Evolutionary conservation across 768 basidiomycete species (phyloP).

Genomic region (Fomitopsis pulvina): DNA sequence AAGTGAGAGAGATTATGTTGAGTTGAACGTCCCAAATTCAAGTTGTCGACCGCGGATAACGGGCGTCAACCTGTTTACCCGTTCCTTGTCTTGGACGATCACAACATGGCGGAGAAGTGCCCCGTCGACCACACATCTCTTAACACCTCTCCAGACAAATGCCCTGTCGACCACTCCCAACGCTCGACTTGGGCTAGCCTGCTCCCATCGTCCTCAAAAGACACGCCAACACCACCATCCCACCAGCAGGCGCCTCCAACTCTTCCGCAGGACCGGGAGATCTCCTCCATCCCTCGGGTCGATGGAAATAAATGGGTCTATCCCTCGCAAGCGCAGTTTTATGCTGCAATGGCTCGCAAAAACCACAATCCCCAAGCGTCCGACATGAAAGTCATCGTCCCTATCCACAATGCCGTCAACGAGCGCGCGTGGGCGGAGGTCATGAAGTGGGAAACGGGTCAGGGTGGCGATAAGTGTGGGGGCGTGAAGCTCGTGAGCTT

Average conservation of each 20-base stretch:
- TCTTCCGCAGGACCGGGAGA: constrained; percentile 70
- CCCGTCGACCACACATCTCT: constrained; percentile 27
- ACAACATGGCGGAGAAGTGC: constrained; percentile 17
- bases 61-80: not conserved
- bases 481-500: constrained; percentile 83
- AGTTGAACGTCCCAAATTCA: too few relatives aligned
- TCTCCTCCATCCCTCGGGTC: constrained; percentile 81
- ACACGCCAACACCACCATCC: constrained; percentile 9
- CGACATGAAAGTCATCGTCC: constrained; percentile 96
- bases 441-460: constrained; percentile 51
- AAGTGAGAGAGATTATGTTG: too few relatives aligned
- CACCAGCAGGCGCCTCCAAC: constrained; percentile 19
- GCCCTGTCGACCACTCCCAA: constrained; percentile 61
- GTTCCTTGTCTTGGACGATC: not conserved
- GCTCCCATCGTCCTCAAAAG: constrained; percentile 17
- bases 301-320: constrained; percentile 87
- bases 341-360: constrained; percentile 93
- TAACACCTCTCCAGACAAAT: constrained; percentile 28
- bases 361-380: constrained; percentile 77
- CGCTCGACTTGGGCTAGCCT: constrained; percentile 28
- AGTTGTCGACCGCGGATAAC: too few relatives aligned
- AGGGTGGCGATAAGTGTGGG: constrained; percentile 79
- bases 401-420: constrained; percentile 98
- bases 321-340: constrained; percentile 98
- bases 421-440: constrained; percentile 56